Conservation (phyloP, 257 asterid genomes). For the Gentiana macrophylla region DNA sequence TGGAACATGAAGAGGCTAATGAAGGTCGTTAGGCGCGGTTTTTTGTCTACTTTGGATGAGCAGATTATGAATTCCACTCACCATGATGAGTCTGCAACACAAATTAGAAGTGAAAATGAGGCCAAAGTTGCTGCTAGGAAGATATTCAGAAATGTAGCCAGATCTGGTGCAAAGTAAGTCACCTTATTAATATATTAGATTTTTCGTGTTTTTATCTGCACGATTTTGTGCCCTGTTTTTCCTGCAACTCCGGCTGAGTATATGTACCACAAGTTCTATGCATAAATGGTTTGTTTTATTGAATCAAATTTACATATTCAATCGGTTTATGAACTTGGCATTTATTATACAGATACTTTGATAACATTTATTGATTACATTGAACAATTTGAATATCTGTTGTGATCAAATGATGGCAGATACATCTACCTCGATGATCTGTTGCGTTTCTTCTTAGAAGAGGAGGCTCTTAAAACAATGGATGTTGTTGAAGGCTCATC, state of each 20-base stretch:
- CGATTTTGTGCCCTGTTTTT: too few relatives aligned
- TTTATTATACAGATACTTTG: too few relatives aligned
- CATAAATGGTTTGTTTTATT: not conserved
- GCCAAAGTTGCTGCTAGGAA: constrained; percentile 84
- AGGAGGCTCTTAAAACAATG: constrained; percentile 58
- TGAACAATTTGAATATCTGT: not conserved
- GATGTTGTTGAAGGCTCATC: constrained; percentile 59
- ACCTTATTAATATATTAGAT: too few relatives aligned
- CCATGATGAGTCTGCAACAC: constrained; percentile 55
- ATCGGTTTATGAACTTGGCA: too few relatives aligned
- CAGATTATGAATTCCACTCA: constrained; percentile 33
- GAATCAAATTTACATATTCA: not conserved
- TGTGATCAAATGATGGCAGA: constrained; percentile 25
- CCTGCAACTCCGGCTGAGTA: too few relatives aligned
- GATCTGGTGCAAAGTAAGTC: constrained; percentile 67
- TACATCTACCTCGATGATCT: constrained; percentile 63
- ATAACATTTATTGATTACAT: too few relatives aligned
- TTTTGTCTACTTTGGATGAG: constrained; percentile 69
- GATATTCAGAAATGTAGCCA: constrained; percentile 77
- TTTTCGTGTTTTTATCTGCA: too few relatives aligned
- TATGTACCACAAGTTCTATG: not conserved
- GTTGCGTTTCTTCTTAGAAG: constrained; percentile 69
- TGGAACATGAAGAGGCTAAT: constrained; percentile 96
- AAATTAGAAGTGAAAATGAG: constrained; percentile 74
- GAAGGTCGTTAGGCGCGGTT: constrained; percentile 63